phyloP scores from a whole-genome alignment of 768 basidiomycete genomes.

The Serendipita sp. region DNA sequence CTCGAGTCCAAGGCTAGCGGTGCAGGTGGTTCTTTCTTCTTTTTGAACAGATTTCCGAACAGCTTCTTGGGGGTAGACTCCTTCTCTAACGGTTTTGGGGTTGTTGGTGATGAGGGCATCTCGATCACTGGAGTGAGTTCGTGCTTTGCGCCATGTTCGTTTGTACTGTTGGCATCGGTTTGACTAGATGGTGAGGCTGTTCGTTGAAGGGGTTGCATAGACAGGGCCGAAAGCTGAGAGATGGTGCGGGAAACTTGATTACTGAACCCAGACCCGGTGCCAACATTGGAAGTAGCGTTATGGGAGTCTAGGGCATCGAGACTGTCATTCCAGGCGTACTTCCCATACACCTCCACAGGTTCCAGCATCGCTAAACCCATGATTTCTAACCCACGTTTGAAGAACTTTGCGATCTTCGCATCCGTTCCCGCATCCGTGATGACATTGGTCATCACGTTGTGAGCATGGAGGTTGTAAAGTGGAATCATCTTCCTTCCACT shows the following conservation, averaged over 20 bases:
- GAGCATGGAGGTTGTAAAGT: conserved; percentile 74
- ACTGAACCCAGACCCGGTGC: not conserved
- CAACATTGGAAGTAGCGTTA: not conserved
- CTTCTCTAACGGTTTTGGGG: conserved; percentile 15
- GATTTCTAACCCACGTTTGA: conserved; percentile 52
- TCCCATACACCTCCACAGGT: conserved; percentile 57
- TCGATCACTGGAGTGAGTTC: conserved; percentile 7
- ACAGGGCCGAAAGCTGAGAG: conserved; percentile 10
- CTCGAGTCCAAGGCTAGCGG: conserved; percentile 13
- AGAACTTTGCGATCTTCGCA: conserved; percentile 67
- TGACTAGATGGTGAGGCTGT: conserved; percentile 19
- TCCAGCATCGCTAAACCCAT: conserved; percentile 66
- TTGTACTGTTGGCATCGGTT: conserved; percentile 9
- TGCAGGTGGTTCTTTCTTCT: conserved; percentile 18
- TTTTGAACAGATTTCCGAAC: conserved; percentile 57
- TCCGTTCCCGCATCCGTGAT: conserved; percentile 83
- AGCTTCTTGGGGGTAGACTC: conserved; percentile 35
- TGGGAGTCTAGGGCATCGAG: conserved; percentile 17
- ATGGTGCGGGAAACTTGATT: not conserved
- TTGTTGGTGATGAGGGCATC: conserved; percentile 4
- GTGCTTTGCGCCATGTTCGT: not conserved
- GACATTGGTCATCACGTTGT: conserved; percentile 74
- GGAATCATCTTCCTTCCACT: conserved; percentile 58
- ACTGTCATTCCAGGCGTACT: conserved; percentile 19
- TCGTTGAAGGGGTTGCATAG: conserved; percentile 22